Conservation (phyloP, 257 asterid species). For the Solanum gracilifrons region DNA sequence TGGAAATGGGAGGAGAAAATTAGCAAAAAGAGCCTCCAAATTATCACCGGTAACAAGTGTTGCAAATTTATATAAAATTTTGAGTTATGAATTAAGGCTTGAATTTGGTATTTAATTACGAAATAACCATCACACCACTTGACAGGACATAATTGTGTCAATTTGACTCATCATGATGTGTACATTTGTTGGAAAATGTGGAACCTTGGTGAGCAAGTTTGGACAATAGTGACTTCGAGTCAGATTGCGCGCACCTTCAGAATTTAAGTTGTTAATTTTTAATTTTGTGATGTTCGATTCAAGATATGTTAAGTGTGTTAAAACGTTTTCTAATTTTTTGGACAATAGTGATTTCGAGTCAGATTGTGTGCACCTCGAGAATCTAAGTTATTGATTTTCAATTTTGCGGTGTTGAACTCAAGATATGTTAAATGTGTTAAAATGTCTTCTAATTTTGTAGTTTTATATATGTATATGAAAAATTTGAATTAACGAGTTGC, state of each 20-base stretch:
- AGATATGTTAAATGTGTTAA: no score
- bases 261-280: no score
- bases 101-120: neutral
- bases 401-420: no score
- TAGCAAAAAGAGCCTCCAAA: neutral
- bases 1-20: neutral
- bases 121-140: neutral
- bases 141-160: neutral
- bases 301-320: no score
- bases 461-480: no score
- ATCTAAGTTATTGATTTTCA: fast-evolving
- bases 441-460: no score
- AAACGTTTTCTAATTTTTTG: no score
- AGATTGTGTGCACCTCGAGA: neutral
- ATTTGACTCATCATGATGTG: neutral
- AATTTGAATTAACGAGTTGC: neutral
- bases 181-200: neutral
- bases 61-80: neutral
- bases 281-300: no score
- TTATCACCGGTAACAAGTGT: neutral
- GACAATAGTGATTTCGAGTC: fast-evolving
- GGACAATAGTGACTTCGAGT: fast-evolving
- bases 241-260: neutral
- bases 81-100: neutral
- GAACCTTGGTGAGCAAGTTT: neutral